These are phyloP conservation scores for Cyberlindnera saturnus DNA, from an alignment of 805 yeast genomes.

Conservation along the genomic window DNA sequence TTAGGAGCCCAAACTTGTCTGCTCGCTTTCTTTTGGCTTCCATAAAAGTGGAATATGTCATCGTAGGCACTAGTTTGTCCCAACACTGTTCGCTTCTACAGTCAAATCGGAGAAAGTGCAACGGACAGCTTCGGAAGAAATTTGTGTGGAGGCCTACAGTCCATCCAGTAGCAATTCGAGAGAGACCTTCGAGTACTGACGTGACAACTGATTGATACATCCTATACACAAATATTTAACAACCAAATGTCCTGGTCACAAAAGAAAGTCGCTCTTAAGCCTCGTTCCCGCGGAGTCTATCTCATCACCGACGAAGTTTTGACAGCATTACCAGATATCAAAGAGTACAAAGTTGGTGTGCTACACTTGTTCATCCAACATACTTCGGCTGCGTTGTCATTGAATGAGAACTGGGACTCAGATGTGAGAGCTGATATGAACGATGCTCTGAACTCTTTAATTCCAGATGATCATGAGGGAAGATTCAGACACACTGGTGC, in stretches of 20 bases:
- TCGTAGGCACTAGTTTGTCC: too few relatives aligned
- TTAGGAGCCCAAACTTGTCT: too few relatives aligned
- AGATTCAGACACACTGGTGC: slow-evolving; percentile 26
- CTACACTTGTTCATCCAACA: slow-evolving; percentile 68
- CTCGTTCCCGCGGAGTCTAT: slow-evolving; percentile 64
- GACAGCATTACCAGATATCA: slow-evolving; percentile 50
- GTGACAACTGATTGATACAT: neutral
- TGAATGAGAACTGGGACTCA: slow-evolving; percentile 78
- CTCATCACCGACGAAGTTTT: slow-evolving; percentile 64
- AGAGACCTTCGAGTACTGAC: too few relatives aligned
- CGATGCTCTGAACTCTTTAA: slow-evolving; percentile 54
- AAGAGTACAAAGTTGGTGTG: slow-evolving; percentile 54
- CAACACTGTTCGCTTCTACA: too few relatives aligned
- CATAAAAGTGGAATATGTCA: too few relatives aligned
- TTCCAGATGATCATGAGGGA: slow-evolving; percentile 49
- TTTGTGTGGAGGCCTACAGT: too few relatives aligned
- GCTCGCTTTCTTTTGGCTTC: too few relatives aligned
- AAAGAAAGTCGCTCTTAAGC: slow-evolving; percentile 42
- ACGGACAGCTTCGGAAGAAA: too few relatives aligned
- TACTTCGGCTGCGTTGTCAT: slow-evolving; percentile 70
- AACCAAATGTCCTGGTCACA: slow-evolving; percentile 46
- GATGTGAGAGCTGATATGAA: slow-evolving; percentile 71
- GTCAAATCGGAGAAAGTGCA: too few relatives aligned
- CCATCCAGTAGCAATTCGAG: too few relatives aligned
- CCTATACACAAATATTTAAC: neutral